phyloP scores from a whole-genome alignment of 2,329 filamentous ascomycete genomes.

The Cucurbitaria berberidis region DNA sequence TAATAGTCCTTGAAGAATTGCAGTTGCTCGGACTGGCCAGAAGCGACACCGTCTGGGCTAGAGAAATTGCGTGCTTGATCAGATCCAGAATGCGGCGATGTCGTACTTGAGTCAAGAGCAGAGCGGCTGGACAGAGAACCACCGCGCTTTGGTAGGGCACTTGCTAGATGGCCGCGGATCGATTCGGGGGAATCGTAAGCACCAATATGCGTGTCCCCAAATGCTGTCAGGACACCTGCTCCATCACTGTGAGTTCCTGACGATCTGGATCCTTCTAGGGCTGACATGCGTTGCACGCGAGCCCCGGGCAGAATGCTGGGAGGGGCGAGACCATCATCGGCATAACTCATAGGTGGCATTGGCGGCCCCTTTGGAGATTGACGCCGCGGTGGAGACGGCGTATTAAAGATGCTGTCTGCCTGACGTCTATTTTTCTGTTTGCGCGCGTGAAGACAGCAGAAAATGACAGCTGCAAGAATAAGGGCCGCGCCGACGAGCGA shows the following conservation, averaged over 20 bases:
- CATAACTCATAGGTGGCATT: constrained; percentile 52
- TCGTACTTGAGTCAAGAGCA: constrained; percentile 69
- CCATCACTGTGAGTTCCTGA: constrained; percentile 53
- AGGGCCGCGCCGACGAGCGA: constrained; percentile 73
- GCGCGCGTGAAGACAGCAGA: constrained; percentile 64
- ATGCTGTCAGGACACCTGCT: constrained; percentile 31
- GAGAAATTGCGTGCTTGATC: constrained; percentile 70
- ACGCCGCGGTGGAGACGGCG: constrained; percentile 72
- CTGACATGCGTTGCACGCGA: constrained; percentile 94
- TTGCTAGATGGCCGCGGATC: constrained; percentile 52
- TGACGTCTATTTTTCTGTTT: constrained; percentile 63
- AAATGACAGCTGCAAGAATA: constrained; percentile 67
- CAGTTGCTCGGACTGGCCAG: constrained; percentile 93
- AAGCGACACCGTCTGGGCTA: constrained; percentile 81
- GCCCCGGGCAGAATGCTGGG: constrained; percentile 74
- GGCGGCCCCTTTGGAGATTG: constrained; percentile 29
- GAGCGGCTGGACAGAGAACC: constrained; percentile 91
- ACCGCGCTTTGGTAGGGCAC: constrained; percentile 67
- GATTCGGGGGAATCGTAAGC: constrained; percentile 70
- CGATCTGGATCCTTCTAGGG: constrained; percentile 75
- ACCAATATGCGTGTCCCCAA: constrained; percentile 29
- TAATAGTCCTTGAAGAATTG: constrained; percentile 99
- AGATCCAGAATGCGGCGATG: constrained; percentile 68
- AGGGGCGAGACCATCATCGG: constrained; percentile 47
- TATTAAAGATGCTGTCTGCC: constrained; percentile 81